Percentiles rank a stretch among this genome's conserved stretches.
phyloP scores from a whole-genome alignment of 768 basidiomycete species.

The Tulasnella calospora region DNA sequence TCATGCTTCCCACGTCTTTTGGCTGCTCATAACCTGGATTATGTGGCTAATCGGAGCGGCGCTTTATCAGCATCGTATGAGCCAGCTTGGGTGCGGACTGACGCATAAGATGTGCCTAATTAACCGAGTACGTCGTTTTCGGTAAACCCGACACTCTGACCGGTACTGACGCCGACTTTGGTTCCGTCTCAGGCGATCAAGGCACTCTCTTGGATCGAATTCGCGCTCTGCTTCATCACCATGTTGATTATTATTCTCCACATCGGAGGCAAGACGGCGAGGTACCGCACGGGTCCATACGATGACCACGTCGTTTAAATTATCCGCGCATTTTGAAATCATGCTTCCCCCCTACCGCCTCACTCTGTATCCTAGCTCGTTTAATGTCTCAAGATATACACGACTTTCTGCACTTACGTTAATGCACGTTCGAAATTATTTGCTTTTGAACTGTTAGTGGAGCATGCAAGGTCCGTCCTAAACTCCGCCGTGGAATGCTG shows the following conservation, averaged over 20 bases:
- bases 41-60: conserved; percentile 5
- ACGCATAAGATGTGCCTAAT: neutral
- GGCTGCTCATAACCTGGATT: neutral
- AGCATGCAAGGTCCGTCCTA: too few species aligned
- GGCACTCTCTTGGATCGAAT: neutral
- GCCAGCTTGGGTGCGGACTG: neutral
- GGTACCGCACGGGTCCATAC: conserved; percentile 6
- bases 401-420: too few species aligned
- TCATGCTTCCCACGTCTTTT: neutral
- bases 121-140: neutral
- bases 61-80: neutral
- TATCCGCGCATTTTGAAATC: too few species aligned
- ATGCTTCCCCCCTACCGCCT: neutral
- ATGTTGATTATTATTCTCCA: neutral
- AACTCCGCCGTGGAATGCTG: too few species aligned
- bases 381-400: neutral
- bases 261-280: neutral
- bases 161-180: neutral
- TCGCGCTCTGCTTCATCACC: neutral
- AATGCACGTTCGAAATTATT: too few species aligned
- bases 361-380: neutral
- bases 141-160: too few species aligned
- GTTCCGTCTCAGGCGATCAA: neutral
- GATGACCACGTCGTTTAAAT: neutral
- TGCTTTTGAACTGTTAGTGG: too few species aligned